phyloP scores from a whole-genome alignment of 2,329 filamentous ascomycete genomes.

The Dactylellina haptotyla region DNA sequence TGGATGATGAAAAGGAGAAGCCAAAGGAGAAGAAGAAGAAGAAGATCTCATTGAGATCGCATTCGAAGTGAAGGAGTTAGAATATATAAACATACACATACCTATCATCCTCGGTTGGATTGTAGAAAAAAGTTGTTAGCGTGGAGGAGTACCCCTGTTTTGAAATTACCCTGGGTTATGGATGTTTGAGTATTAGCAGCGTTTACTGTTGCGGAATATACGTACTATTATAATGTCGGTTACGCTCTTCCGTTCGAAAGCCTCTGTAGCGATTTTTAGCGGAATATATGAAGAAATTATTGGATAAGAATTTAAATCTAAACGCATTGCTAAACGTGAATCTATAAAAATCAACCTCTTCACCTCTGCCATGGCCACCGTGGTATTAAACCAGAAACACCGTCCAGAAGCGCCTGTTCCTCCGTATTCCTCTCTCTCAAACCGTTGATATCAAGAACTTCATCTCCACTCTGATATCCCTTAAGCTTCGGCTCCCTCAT shows the following conservation, averaged over 20 bases:
- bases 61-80: slow-evolving; percentile 1
- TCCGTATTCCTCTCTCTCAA: slow-evolving; percentile 18
- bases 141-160: too few species aligned
- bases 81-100: neutral
- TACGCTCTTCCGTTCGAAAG: neutral
- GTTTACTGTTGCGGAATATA: neutral
- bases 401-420: slow-evolving; percentile 7
- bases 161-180: too few species aligned
- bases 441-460: too few species aligned
- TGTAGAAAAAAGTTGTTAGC: too few species aligned
- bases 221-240: neutral
- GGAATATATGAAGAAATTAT: too few species aligned
- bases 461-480: neutral
- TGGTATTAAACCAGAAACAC: neutral
- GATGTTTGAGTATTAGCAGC: too few species aligned
- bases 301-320: too few species aligned
- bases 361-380: neutral
- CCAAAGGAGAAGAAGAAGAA: slow-evolving; percentile 20
- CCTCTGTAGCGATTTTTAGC: slow-evolving; percentile 29
- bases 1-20: slow-evolving; percentile 35
- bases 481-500: neutral
- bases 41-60: too few species aligned
- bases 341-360: too few species aligned
- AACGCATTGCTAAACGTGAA: too few species aligned
- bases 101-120: too few species aligned